Conservation (phyloP, 345 rosid genomes). For the Rubroshorea leprosula region DNA sequence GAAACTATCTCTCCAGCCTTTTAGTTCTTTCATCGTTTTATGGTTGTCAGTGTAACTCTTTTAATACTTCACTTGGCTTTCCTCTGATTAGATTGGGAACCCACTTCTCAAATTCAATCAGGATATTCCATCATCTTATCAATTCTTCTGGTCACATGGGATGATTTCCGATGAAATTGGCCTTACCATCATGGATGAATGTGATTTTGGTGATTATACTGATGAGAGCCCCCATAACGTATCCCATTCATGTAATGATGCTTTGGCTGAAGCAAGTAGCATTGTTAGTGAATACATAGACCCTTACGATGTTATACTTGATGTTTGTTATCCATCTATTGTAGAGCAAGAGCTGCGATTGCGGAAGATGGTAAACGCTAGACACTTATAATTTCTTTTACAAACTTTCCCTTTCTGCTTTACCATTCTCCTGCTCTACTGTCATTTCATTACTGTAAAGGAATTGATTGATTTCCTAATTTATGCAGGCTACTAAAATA, state of each 20-base stretch:
- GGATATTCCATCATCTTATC: conserved; percentile 63
- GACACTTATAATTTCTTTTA: not conserved
- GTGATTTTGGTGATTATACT: conserved; percentile 71
- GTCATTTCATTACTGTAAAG: not conserved
- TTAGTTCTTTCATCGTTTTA: not conserved
- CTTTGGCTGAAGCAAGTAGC: conserved; percentile 39
- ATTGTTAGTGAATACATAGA: conserved; percentile 63
- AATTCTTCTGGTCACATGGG: conserved; percentile 91
- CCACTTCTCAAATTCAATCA: conserved; percentile 80
- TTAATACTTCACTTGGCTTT: too few species aligned
- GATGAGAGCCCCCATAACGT: conserved; percentile 52
- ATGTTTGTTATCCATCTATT: conserved; percentile 72
- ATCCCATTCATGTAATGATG: conserved; percentile 41
- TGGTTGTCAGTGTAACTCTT: not conserved
- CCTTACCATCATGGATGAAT: conserved; percentile 53
- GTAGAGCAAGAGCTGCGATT: conserved; percentile 84
- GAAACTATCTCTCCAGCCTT: not conserved
- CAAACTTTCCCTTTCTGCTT: too few species aligned
- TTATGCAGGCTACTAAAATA: conserved; percentile 56
- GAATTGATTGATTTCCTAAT: not conserved
- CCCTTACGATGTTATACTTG: conserved; percentile 78
- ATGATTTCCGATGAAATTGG: conserved; percentile 95
- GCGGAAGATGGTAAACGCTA: conserved; percentile 73
- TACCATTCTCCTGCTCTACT: not conserved
- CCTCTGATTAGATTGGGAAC: conserved; percentile 63